Evolutionary conservation across 2,329 filamentous ascomycete genomes (phyloP).

Genomic region (Sarocladium kiliense): DNA sequence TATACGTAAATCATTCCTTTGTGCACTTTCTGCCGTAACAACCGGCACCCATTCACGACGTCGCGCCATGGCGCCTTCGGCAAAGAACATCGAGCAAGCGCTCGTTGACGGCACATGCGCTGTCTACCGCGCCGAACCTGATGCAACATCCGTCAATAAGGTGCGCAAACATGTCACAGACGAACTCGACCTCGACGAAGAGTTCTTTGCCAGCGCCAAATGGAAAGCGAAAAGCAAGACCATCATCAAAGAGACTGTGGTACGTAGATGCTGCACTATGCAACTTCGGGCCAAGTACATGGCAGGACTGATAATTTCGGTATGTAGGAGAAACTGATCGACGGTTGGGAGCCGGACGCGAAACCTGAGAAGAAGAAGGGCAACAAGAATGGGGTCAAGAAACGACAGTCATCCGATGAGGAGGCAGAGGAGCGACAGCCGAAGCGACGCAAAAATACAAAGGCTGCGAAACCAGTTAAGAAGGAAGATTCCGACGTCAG

Average conservation of each 20-base stretch:
- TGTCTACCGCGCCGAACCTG: conserved; percentile 38
- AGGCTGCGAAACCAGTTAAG: conserved; percentile 13
- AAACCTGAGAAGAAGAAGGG: conserved; percentile 22
- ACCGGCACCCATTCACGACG: too few species aligned
- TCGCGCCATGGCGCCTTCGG: conserved; percentile 33
- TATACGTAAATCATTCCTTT: too few species aligned
- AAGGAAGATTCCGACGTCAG: conserved; percentile 8
- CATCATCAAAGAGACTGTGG: conserved; percentile 50
- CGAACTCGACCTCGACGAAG: conserved; percentile 40
- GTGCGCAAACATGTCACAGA: conserved; percentile 49
- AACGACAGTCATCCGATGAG: conserved; percentile 28
- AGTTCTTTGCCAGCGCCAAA: conserved; percentile 41
- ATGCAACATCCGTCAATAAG: conserved; percentile 50
- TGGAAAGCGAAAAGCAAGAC: conserved; percentile 58
- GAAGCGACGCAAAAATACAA: conserved; percentile 33
- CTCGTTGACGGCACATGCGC: conserved; percentile 42
- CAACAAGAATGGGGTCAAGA: conserved; percentile 22
- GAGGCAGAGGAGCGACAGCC: conserved; percentile 24
- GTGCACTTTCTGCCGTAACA: too few species aligned
- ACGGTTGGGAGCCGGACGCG: conserved; percentile 27
- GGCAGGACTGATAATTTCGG: neutral
- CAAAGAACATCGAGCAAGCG: conserved; percentile 37
- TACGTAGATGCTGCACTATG: conserved; percentile 28
- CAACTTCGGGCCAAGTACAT: neutral
- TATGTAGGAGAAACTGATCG: conserved; percentile 29